These are phyloP conservation scores for Eucalyptus sideroxylon DNA, from an alignment of 345 rosid genomes.

Conservation along the genomic window DNA sequence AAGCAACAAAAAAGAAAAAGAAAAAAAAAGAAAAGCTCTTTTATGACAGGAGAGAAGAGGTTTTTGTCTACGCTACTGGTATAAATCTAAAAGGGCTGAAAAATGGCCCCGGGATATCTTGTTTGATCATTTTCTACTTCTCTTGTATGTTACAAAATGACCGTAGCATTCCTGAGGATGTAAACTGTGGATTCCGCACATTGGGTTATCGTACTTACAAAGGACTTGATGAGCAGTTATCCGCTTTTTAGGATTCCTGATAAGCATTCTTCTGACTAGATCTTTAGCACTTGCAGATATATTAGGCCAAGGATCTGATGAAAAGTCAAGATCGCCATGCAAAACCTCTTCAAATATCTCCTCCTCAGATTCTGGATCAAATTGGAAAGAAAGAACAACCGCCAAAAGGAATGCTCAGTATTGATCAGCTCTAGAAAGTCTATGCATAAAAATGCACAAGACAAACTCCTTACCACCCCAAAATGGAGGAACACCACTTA, in stretches of 20 bases:
- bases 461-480: slow-evolving; percentile 62
- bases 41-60: not conserved
- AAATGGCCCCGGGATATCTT: not conserved
- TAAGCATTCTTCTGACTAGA: slow-evolving; percentile 69
- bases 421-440: not conserved
- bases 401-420: not conserved
- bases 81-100: not conserved
- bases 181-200: not conserved
- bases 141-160: not conserved
- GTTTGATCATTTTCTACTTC: not conserved
- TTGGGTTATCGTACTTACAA: slow-evolving; percentile 24
- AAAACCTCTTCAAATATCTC: slow-evolving; percentile 78
- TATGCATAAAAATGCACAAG: not conserved
- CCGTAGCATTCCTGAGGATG: not conserved
- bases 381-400: not conserved
- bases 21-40: not conserved
- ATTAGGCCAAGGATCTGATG: slow-evolving; percentile 83
- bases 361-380: slow-evolving; percentile 51
- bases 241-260: slow-evolving; percentile 49
- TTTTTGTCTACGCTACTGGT: not conserved
- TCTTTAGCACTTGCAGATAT: slow-evolving; percentile 80
- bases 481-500: slow-evolving; percentile 86
- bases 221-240: slow-evolving; percentile 71
- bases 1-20: not conserved
- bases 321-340: slow-evolving; percentile 63